A percentile compares a stretch with the other conserved stretches of the same genome.
Conservation (phyloP, 257 asterid species). For the Solanum sitiens region DNA sequence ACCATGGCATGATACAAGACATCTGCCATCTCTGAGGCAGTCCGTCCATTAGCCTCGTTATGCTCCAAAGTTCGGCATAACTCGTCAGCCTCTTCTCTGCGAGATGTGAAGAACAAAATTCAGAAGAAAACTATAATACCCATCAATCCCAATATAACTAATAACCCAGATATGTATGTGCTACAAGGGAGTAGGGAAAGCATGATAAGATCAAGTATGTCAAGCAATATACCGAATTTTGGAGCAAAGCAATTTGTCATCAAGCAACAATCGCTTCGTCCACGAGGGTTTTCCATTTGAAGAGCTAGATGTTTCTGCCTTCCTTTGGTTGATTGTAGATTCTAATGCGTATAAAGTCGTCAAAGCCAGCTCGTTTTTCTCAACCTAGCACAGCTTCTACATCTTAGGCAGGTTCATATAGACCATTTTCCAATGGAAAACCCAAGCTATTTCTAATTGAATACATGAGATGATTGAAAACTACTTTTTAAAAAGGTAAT, state of each 20-base stretch:
- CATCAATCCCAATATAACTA: neutral
- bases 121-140: neutral
- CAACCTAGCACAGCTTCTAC: constrained; percentile 23
- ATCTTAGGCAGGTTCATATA: neutral
- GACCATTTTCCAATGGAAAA: neutral
- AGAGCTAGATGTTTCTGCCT: constrained; percentile 28
- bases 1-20: constrained; percentile 77
- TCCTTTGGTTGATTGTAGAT: constrained; percentile 56
- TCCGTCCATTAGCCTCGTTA: constrained; percentile 53
- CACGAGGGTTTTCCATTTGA: constrained; percentile 57
- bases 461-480: neutral
- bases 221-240: constrained; percentile 49
- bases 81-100: constrained; percentile 91
- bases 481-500: neutral
- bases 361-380: constrained; percentile 38
- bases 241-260: constrained; percentile 51
- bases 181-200: neutral
- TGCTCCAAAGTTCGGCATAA: constrained; percentile 68
- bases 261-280: constrained; percentile 68
- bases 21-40: constrained; percentile 80
- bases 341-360: constrained; percentile 61
- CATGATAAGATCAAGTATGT: neutral
- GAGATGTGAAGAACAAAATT: neutral
- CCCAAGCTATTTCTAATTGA: neutral
- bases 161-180: neutral